These are phyloP conservation scores for Phlebiopsis gigantea DNA, from an alignment of 768 basidiomycete species.

Conservation along the genomic window DNA sequence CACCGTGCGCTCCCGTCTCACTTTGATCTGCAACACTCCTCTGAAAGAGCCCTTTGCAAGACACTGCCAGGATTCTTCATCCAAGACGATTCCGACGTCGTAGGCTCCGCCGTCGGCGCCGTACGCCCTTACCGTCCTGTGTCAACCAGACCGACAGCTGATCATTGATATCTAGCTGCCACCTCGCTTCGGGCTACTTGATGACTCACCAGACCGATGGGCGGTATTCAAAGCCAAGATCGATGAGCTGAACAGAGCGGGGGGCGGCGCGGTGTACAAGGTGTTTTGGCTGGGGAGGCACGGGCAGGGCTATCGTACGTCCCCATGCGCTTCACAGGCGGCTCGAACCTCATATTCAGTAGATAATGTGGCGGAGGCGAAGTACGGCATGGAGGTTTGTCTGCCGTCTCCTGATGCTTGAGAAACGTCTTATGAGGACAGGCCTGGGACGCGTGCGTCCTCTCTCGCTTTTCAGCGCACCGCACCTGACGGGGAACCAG, in stretches of 20 bases:
- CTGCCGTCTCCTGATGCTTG: background rate
- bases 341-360: background rate
- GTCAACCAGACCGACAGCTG: background rate
- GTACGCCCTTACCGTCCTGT: conserved; percentile 19
- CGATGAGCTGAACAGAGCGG: conserved; percentile 41
- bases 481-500: conserved; percentile 27
- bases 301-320: conserved; percentile 68
- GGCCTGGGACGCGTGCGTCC: conserved; percentile 56
- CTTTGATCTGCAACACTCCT: no score
- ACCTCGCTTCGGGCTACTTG: conserved; percentile 53
- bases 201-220: conserved; percentile 48
- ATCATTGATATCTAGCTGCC: conserved; percentile 38
- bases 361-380: conserved; percentile 65
- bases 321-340: background rate
- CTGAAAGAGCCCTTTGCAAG: no score
- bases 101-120: conserved; percentile 24
- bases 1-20: no score
- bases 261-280: conserved; percentile 44
- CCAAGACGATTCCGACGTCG: conserved; percentile 32
- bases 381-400: conserved; percentile 46
- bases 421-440: conserved; percentile 16
- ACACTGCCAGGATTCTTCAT: conserved; percentile 37
- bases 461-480: background rate
- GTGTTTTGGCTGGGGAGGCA: conserved; percentile 64
- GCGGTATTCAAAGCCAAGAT: conserved; percentile 36